Evolutionary conservation across 495 filamentous ascomycete genomes (phyloP).

Genomic region (Pseudomonodictys pantanalensis): DNA sequence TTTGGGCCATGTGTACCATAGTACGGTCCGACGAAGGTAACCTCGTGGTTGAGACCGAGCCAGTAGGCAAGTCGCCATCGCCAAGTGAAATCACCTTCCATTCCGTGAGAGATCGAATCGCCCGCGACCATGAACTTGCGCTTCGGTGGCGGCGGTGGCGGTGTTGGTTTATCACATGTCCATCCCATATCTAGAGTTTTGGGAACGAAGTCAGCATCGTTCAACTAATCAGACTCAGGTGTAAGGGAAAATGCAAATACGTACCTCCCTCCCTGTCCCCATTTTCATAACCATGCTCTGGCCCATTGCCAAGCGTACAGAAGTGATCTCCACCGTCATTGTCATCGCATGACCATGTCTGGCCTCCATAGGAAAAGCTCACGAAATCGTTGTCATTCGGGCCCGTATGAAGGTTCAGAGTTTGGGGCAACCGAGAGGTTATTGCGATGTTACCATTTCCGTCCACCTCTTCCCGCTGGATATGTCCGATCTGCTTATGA

Average conservation of each 20-base stretch:
- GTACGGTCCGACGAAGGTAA: constrained; percentile 7
- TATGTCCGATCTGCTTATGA: background rate
- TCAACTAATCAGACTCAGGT: too few relatives aligned
- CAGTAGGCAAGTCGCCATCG: constrained; percentile 5
- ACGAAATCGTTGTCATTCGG: background rate
- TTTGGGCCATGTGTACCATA: background rate
- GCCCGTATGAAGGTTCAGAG: background rate
- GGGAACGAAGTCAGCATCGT: too few relatives aligned
- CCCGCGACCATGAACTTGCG: constrained; percentile 3
- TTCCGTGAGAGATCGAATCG: constrained; percentile 7
- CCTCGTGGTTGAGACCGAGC: background rate
- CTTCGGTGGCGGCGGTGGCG: too few relatives aligned
- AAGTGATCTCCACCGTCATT: background rate
- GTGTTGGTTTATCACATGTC: too few relatives aligned
- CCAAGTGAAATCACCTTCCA: constrained; percentile 3
- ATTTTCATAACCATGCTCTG: background rate
- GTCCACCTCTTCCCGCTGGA: background rate
- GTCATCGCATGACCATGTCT: background rate
- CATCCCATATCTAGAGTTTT: too few relatives aligned
- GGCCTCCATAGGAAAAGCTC: background rate
- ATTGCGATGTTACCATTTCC: background rate
- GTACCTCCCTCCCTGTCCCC: background rate
- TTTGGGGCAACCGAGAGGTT: background rate
- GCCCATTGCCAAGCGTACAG: background rate
- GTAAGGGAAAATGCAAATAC: too few relatives aligned